Percentiles rank a stretch among this genome's conserved stretches.
These are phyloP conservation scores for Xerocomus spinulosus DNA, from an alignment of 768 basidiomycete genomes.

Conservation along the genomic window DNA sequence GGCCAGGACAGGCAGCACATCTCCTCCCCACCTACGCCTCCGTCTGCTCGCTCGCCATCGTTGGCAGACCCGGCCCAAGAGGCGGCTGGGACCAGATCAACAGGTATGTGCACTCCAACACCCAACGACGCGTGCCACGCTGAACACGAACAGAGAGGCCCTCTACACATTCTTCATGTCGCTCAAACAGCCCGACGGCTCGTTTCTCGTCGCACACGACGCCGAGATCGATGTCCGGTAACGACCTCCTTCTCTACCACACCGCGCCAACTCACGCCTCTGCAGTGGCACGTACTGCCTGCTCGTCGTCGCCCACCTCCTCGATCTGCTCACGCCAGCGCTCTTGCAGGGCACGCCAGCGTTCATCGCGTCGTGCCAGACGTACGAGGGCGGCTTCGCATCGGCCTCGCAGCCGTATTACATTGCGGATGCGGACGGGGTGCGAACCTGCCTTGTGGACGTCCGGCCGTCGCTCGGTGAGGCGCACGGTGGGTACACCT, in stretches of 20 bases:
- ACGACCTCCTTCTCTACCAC: constrained; percentile 12
- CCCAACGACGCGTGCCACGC: no score
- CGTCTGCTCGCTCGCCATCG: constrained; percentile 78
- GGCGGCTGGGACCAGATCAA: constrained; percentile 89
- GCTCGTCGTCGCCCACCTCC: constrained; percentile 73
- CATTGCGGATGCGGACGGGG: constrained; percentile 15
- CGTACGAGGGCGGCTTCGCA: constrained; percentile 95
- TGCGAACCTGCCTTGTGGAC: constrained; percentile 32
- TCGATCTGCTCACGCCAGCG: constrained; percentile 86
- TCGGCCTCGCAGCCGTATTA: constrained; percentile 72
- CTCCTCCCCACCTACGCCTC: constrained; percentile 87
- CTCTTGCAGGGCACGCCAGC: constrained; percentile 69
- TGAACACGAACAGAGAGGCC: constrained; percentile 46
- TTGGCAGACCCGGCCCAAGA: constrained; percentile 62
- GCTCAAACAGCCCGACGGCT: constrained; percentile 88
- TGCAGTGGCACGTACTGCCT: constrained; percentile 91
- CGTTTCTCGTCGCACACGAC: constrained; percentile 81
- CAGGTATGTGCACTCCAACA: constrained; percentile 42
- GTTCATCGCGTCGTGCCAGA: constrained; percentile 89
- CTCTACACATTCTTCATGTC: constrained; percentile 90
- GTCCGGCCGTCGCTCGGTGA: constrained; percentile 83
- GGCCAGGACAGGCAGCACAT: constrained; percentile 84
- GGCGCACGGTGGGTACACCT: constrained; percentile 97
- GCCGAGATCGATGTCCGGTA: constrained; percentile 95
- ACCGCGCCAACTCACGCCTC: not conserved